phyloP scores from a whole-genome alignment of 768 basidiomycete genomes.

The Harrya chromipes region DNA sequence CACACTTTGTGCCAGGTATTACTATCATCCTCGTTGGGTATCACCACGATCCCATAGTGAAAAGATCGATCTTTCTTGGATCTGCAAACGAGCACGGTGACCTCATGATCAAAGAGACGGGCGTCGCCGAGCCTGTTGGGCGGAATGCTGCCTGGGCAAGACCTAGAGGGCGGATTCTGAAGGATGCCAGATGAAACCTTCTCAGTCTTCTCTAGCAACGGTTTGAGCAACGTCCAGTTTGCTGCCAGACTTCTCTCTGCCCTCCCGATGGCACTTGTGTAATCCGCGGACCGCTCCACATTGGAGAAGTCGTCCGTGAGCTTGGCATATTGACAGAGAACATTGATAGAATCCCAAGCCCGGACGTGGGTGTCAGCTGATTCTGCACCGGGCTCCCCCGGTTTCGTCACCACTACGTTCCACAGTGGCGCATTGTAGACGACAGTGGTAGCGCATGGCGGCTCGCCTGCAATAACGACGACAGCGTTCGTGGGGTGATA shows the following conservation, averaged over 20 bases:
- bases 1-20: constrained; percentile 13
- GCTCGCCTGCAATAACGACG: neutral
- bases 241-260: constrained; percentile 4
- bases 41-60: constrained; percentile 5
- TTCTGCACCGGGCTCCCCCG: neutral
- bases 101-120: constrained; percentile 4
- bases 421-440: constrained; percentile 1
- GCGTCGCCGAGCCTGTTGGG: constrained; percentile 4
- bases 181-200: neutral
- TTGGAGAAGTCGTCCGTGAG: constrained; percentile 5
- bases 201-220: neutral
- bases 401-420: constrained; percentile 3
- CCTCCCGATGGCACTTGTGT: neutral
- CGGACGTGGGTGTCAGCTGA: neutral
- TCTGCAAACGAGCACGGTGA: constrained; percentile 3
- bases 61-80: neutral
- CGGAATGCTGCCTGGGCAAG: neutral
- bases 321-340: neutral
- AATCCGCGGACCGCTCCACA: constrained; percentile 1
- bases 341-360: neutral
- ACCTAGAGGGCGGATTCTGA: neutral
- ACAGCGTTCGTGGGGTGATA: constrained; percentile 1
- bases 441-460: neutral
- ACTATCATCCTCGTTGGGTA: neutral
- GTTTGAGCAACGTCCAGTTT: neutral